A percentile compares a stretch with the other conserved stretches of the same genome.
These are phyloP conservation scores for Fusarium nodosum DNA, from an alignment of 2,329 filamentous ascomycete genomes.

Conservation along the genomic window DNA sequence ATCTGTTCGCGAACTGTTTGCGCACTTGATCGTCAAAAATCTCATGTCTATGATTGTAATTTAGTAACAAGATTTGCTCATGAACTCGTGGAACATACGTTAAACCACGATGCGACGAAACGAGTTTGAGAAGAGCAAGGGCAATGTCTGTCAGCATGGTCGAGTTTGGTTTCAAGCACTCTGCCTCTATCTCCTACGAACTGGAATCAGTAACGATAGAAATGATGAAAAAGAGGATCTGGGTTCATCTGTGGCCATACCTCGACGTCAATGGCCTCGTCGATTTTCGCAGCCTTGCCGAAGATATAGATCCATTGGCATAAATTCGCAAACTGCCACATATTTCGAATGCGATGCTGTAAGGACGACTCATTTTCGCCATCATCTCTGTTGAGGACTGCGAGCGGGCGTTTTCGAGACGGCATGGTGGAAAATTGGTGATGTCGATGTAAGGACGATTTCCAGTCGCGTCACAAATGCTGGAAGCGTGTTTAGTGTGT, in stretches of 20 bases:
- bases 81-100: conserved; percentile 72
- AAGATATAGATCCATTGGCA: conserved; percentile 96
- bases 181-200: conserved; percentile 83
- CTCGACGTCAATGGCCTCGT: conserved; percentile 90
- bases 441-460: conserved; percentile 35
- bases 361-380: conserved; percentile 38
- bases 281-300: conserved; percentile 88
- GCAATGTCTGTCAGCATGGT: conserved; percentile 83
- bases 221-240: conserved; percentile 7
- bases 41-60: conserved; percentile 70
- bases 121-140: conserved; percentile 87
- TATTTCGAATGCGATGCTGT: conserved; percentile 80
- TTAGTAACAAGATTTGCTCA: conserved; percentile 14
- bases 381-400: conserved; percentile 37
- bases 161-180: conserved; percentile 86
- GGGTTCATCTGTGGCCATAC: conserved; percentile 62
- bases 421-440: conserved; percentile 44
- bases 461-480: conserved; percentile 48
- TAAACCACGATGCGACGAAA: conserved; percentile 92
- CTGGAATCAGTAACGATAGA: conserved; percentile 3
- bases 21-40: conserved; percentile 95
- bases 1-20: conserved; percentile 87
- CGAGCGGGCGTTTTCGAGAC: conserved; percentile 48
- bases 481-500: conserved; percentile 37
- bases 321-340: conserved; percentile 95